phyloP scores from a whole-genome alignment of 2,329 filamentous ascomycete genomes.

The Cryphonectria japonica region DNA sequence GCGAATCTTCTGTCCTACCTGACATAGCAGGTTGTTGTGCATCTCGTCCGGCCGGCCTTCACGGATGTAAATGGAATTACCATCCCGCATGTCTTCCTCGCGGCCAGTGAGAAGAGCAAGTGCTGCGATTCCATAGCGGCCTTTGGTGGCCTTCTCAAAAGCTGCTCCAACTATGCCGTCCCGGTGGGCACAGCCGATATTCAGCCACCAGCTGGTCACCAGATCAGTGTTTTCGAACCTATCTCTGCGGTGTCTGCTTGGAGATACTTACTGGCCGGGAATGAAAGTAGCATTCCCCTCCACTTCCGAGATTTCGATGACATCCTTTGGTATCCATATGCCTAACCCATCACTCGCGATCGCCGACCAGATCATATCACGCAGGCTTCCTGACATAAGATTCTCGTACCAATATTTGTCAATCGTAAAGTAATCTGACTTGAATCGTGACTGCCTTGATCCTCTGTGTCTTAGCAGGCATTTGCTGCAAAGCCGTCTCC shows the following conservation, averaged over 20 bases:
- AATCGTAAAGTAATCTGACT: constrained; percentile 20
- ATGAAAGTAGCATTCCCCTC: constrained; percentile 11
- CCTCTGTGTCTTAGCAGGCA: neutral
- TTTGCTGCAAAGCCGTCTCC: neutral
- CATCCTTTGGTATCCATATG: constrained; percentile 16
- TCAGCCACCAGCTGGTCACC: constrained; percentile 60
- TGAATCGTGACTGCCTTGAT: constrained; percentile 22
- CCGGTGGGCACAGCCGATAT: constrained; percentile 57
- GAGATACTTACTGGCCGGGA: constrained; percentile 24
- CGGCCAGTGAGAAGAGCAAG: constrained; percentile 56
- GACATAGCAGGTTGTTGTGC: constrained; percentile 51
- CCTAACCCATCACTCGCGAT: constrained; percentile 20
- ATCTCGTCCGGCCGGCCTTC: constrained; percentile 50
- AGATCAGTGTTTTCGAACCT: neutral
- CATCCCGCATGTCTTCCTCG: constrained; percentile 47
- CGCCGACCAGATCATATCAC: constrained; percentile 23
- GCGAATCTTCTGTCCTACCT: constrained; percentile 54
- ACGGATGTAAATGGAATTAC: constrained; percentile 48
- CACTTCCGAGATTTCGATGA: constrained; percentile 21
- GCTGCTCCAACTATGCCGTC: constrained; percentile 57
- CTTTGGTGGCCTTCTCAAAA: constrained; percentile 50
- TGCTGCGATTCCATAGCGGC: constrained; percentile 49
- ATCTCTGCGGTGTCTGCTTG: neutral
- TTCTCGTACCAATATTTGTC: constrained; percentile 17
- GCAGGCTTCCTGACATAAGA: constrained; percentile 10